These are phyloP conservation scores for Cercophora scortea DNA, from an alignment of 495 filamentous ascomycete species.

Conservation along the genomic window DNA sequence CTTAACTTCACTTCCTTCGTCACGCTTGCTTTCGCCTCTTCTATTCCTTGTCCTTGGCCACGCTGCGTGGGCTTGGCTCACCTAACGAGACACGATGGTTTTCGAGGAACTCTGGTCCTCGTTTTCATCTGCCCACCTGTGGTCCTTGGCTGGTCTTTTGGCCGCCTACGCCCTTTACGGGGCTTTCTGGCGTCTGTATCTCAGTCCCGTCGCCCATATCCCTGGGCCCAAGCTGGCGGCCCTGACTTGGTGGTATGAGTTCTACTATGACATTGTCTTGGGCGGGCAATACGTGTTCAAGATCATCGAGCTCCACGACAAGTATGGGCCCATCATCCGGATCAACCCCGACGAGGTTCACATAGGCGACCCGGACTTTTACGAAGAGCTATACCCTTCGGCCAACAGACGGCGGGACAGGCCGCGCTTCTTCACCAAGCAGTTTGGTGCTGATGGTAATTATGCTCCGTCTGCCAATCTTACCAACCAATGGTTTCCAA, in stretches of 20 bases:
- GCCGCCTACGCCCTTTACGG: neutral
- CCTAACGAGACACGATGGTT: neutral
- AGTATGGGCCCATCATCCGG: constrained; percentile 40
- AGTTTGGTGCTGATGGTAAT: constrained; percentile 5
- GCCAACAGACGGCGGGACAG: constrained; percentile 4
- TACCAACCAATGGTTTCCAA: fast-evolving
- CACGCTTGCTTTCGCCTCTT: too few species aligned
- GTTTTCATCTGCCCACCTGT: neutral
- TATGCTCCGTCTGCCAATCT: neutral
- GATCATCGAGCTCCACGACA: constrained; percentile 13
- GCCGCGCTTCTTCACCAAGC: neutral
- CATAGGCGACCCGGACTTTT: constrained; percentile 33
- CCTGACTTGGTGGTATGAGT: constrained; percentile 39
- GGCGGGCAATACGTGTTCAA: constrained; percentile 10
- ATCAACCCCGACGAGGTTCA: constrained; percentile 45
- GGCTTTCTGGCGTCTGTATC: neutral
- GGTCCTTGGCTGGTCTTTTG: neutral
- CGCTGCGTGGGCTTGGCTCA: too few species aligned
- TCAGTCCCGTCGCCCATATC: constrained; percentile 21
- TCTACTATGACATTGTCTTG: constrained; percentile 30
- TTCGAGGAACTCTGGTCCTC: neutral
- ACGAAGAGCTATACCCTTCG: constrained; percentile 25
- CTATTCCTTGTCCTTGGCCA: too few species aligned
- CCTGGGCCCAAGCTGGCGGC: constrained; percentile 49
- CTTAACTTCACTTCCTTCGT: too few species aligned